A percentile compares a stretch with the other conserved stretches of the same genome.
Evolutionary conservation across 2,329 filamentous ascomycete genomes (phyloP).

Genomic region (Tolypocladium tropicale): DNA sequence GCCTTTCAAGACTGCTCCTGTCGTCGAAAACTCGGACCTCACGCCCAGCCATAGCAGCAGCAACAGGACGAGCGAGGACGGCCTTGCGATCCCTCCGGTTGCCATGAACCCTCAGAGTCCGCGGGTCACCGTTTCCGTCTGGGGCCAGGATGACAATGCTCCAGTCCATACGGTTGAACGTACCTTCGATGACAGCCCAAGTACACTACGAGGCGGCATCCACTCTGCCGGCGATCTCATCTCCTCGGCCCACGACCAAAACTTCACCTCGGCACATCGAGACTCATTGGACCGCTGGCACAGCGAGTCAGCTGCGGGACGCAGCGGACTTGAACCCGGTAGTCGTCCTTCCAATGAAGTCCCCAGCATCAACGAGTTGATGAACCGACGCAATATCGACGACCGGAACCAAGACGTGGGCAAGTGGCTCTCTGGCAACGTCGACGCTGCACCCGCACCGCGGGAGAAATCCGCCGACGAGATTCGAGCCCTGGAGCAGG

Average conservation of each 20-base stretch:
- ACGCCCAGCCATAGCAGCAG: slow-evolving; percentile 41
- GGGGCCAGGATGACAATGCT: slow-evolving; percentile 32
- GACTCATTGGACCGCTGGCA: slow-evolving; percentile 33
- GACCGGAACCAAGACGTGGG: slow-evolving; percentile 40
- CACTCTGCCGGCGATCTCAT: slow-evolving; percentile 30
- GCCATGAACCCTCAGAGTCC: slow-evolving; percentile 40
- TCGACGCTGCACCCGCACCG: slow-evolving; percentile 16
- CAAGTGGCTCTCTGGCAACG: slow-evolving; percentile 34
- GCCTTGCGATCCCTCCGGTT: slow-evolving; percentile 24
- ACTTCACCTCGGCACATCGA: slow-evolving; percentile 15
- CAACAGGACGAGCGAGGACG: slow-evolving; percentile 40
- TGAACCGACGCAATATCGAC: slow-evolving; percentile 26
- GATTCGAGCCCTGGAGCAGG: slow-evolving; percentile 10
- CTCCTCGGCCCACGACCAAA: slow-evolving; percentile 12
- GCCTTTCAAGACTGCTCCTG: slow-evolving; percentile 23
- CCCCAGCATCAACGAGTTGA: slow-evolving; percentile 39
- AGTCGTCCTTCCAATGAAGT: slow-evolving; percentile 32
- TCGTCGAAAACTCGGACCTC: slow-evolving; percentile 24
- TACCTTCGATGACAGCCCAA: slow-evolving; percentile 25
- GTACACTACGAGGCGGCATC: slow-evolving; percentile 22
- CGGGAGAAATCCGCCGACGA: slow-evolving; percentile 15
- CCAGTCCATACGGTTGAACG: slow-evolving; percentile 29
- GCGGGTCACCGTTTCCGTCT: slow-evolving; percentile 45
- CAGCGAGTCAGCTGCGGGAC: slow-evolving; percentile 26
- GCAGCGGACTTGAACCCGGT: slow-evolving; percentile 36